Evolutionary conservation across 129 eudicot genomes (phyloP), one percentile per base, ranked within the genome.

Genomic region (Chrysanthemum makinoi): DNA sequence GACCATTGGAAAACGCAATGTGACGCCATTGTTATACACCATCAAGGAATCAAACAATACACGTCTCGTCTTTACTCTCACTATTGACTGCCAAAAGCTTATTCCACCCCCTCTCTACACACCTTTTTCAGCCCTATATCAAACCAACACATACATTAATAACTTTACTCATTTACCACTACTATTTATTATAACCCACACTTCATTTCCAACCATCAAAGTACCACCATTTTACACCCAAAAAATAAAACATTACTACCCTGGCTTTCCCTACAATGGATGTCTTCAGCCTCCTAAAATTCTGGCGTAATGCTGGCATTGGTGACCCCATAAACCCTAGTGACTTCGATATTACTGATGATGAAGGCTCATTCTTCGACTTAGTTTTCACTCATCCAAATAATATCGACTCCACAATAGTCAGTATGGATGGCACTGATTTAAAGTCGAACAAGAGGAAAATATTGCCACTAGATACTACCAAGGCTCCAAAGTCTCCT

Each of bases 341-440:
- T 4, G 62, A 70, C 54, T 44, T 68, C 6, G 87, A 82, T 63
- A 19, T 73, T 0, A 75, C 84, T 56, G 91, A 84, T 66, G 89
- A 77, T 22, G 95, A 88, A 13, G 87, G 83, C 10, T 91, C 89
- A 14, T 85, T 88, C 81, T 88, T 91, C 78, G 97, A 91, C 68
- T 74, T 91, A 50, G 93, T 77, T 35, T 65, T 91, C 47, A 75
- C 84, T 2, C 48, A 68, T 39, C 79, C 90, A 10, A 55, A 72
- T 28, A 10, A 6, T 13, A 2, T n/a, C 2, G 76, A 68, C 4
- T 57, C 80, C 48, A 66, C 65, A 22, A 33, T 49, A 20, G 72
- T 72, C 75, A 30, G 64, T 16, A 9, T 46, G 51, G 77, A 59
- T 62, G 80, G 77, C 69, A 58, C 3, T 66, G 79, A 69, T 14